These are phyloP conservation scores for Pueraria montana DNA, from an alignment of 306 rosid species.

Conservation along the genomic window DNA sequence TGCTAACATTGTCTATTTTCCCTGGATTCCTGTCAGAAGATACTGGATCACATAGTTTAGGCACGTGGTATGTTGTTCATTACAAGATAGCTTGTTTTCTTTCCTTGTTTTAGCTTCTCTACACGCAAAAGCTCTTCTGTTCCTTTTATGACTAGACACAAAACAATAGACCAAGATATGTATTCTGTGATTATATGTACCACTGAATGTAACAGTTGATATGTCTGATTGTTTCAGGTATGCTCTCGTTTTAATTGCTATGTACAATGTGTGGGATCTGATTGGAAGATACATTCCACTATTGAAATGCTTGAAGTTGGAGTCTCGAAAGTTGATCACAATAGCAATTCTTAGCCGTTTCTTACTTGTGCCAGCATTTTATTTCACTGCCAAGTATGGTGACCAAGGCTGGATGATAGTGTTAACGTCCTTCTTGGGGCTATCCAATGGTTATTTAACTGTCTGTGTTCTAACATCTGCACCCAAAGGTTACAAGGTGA, in stretches of 20 bases:
- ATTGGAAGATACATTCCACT: slow-evolving; percentile 90
- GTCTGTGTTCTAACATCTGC: slow-evolving; percentile 93
- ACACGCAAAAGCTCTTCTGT: background rate
- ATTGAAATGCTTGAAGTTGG: slow-evolving; percentile 61
- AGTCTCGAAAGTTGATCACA: slow-evolving; percentile 67
- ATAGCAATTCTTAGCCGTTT: slow-evolving; percentile 63
- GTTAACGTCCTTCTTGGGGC: slow-evolving; percentile 85
- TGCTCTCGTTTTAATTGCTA: slow-evolving; percentile 82
- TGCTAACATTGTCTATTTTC: slow-evolving; percentile 79
- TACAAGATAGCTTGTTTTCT: background rate
- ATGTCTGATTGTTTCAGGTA: slow-evolving; percentile 63
- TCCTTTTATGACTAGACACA: slow-evolving; percentile 13
- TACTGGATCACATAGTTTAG: slow-evolving; percentile 87
- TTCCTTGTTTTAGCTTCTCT: slow-evolving; percentile 16
- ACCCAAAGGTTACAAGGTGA: slow-evolving; percentile 93
- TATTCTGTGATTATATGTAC: background rate
- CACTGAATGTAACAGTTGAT: background rate
- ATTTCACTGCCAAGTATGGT: slow-evolving; percentile 85
- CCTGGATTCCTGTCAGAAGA: slow-evolving; percentile 96
- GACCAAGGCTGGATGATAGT: slow-evolving; percentile 92
- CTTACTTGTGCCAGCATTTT: slow-evolving; percentile 86
- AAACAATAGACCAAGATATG: slow-evolving; percentile 25
- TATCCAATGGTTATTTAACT: slow-evolving; percentile 88
- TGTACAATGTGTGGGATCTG: slow-evolving; percentile 79
- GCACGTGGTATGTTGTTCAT: slow-evolving; percentile 71